phyloP scores from a whole-genome alignment of 306 rosid species.

The Dryas octopetala region DNA sequence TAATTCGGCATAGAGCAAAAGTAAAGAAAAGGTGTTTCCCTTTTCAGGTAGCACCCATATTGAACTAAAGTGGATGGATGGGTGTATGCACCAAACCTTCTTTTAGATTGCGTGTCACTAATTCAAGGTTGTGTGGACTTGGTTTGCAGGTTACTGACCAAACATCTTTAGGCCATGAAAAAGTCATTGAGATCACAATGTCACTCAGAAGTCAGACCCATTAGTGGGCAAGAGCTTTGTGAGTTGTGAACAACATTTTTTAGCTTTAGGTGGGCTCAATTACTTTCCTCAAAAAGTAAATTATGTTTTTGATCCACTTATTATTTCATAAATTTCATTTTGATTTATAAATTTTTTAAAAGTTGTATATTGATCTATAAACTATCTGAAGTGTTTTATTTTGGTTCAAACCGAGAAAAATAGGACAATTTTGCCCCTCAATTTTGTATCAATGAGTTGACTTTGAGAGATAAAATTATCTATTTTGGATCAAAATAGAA shows the following conservation, averaged over 20 bases:
- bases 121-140: constrained; percentile 19
- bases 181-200: constrained; percentile 22
- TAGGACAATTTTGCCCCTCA: too few relatives aligned
- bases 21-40: neutral
- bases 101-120: constrained; percentile 7
- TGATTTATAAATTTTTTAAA: too few relatives aligned
- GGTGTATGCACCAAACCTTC: neutral
- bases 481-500: too few relatives aligned
- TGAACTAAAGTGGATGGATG: neutral
- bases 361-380: too few relatives aligned
- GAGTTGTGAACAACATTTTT: neutral
- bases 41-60: neutral
- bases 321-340: too few relatives aligned
- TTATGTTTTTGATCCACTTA: too few relatives aligned
- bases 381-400: too few relatives aligned
- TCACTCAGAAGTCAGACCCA: constrained; percentile 2
- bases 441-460: too few relatives aligned
- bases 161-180: constrained; percentile 28
- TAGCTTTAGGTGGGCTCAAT: neutral
- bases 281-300: neutral
- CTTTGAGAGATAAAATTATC: too few relatives aligned
- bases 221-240: constrained; percentile 15
- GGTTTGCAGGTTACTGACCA: neutral
- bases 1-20: neutral
- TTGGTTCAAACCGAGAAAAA: too few relatives aligned